Percentiles rank a stretch among this genome's conserved stretches.
These are phyloP conservation scores for Curvularia spicifera DNA, from an alignment of 2,329 filamentous ascomycete genomes.

Conservation along the genomic window DNA sequence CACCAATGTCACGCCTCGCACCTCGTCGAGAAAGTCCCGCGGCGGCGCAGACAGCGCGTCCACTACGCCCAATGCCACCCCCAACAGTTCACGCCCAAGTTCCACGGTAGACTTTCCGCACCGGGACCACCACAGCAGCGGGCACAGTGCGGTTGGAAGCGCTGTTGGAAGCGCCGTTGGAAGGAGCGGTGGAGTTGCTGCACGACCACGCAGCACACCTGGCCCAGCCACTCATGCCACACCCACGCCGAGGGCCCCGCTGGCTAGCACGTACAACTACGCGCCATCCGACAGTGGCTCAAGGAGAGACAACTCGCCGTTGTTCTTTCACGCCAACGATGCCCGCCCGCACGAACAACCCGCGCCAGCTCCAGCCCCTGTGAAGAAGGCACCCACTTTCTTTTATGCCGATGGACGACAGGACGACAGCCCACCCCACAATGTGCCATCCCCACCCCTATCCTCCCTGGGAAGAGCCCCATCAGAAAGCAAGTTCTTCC, in stretches of 20 bases:
- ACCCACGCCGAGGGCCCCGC: slow-evolving; percentile 34
- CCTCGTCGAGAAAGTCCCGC: slow-evolving; percentile 73
- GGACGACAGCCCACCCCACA: slow-evolving; percentile 39
- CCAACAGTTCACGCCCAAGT: slow-evolving; percentile 44
- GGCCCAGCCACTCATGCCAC: slow-evolving; percentile 32
- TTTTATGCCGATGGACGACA: slow-evolving; percentile 60
- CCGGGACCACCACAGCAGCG: slow-evolving; percentile 38
- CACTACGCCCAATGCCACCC: slow-evolving; percentile 70
- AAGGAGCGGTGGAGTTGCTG: slow-evolving; percentile 24
- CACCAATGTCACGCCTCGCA: slow-evolving; percentile 78
- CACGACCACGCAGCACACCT: slow-evolving; percentile 50
- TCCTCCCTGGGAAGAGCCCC: slow-evolving; percentile 35
- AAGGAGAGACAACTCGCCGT: slow-evolving; percentile 55
- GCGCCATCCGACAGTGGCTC: slow-evolving; percentile 36
- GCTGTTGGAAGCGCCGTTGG: slow-evolving; percentile 15
- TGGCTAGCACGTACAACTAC: slow-evolving; percentile 34
- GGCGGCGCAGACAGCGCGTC: slow-evolving; percentile 67
- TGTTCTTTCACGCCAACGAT: slow-evolving; percentile 94
- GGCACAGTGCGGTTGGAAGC: slow-evolving; percentile 19
- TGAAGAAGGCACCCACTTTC: slow-evolving; percentile 57
- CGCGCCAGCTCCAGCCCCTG: slow-evolving; percentile 29
- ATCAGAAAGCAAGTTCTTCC: slow-evolving; percentile 69
- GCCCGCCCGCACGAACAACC: slow-evolving; percentile 53
- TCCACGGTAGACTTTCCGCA: slow-evolving; percentile 40
- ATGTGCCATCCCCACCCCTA: slow-evolving; percentile 45